Evolutionary conservation across 2,329 filamentous ascomycete genomes (phyloP), one percentile per base, ranked within the genome.

Genomic region (Bipolaris oryzae): DNA sequence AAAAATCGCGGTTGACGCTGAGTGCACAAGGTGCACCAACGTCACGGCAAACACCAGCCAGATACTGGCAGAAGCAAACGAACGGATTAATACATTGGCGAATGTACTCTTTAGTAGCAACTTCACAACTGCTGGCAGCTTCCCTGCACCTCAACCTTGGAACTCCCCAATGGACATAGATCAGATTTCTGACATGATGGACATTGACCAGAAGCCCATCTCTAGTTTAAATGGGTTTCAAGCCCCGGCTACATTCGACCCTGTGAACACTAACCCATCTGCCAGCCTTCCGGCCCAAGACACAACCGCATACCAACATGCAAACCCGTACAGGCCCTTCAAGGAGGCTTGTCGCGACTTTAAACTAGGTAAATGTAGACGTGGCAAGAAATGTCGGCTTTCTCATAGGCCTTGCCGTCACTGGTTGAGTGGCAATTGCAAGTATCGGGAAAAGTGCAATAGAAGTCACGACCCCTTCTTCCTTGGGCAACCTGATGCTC

Each of bases 391-490:
- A 11, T 57, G 55, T 20, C 47, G 18, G 13, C 13, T 35, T 5
- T 34, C 39, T 9, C 55, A 57, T n/a, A 38, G 6, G 5, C 43
- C 38, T 20, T 57, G 50, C 33, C 47, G 28, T 15, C 23, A 43
- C 31, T 53, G 44, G 44, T 6, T 54, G 31, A 49, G 33, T 2
- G 37, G 39, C 6, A 53, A 20, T 10, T 57, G 50, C 23, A 49
- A 3, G 18, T 13, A 42, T 21, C 37, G 33, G 3, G 33, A 20
- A 4, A 34, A 11, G 7, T 57, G 55, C 13, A 18, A 21, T 11
- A 21, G 38, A 15, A 57, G 55, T 16, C 55, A 57, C 16, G 55
- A 57, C 9, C 38, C 55, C 34, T 57, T 49, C 18, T 57, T 57
- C 16, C 45, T 48, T 48, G 33, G 9, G 21, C 15, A 37, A 23